Percentiles rank a stretch among this genome's conserved stretches.
phyloP scores from a whole-genome alignment of 345 rosid species.

The Rhodomyrtus tomentosa region DNA sequence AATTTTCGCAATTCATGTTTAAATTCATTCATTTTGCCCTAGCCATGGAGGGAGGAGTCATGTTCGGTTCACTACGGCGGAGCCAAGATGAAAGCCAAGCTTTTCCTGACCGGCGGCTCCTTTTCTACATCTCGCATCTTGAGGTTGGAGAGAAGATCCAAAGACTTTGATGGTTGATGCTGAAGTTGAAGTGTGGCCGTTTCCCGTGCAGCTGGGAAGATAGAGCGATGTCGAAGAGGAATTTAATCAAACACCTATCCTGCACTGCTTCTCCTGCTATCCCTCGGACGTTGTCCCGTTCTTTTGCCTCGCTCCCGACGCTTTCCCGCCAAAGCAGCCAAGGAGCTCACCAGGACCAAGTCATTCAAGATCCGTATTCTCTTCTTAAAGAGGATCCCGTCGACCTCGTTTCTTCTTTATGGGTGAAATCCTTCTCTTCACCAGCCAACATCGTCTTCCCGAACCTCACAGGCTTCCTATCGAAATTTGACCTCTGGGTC shows the following conservation, averaged over 20 bases:
- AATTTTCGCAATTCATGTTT: too few relatives aligned
- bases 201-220: background rate
- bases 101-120: background rate
- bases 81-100: background rate
- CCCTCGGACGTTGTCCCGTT: background rate
- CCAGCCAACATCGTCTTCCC: conserved; percentile 37
- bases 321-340: background rate
- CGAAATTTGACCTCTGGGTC: conserved; percentile 87
- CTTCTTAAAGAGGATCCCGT: conserved; percentile 80
- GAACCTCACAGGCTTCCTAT: conserved; percentile 77
- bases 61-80: too few relatives aligned
- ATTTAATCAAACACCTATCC: conserved; percentile 41
- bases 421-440: conserved; percentile 91
- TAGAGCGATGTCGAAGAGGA: conserved; percentile 29
- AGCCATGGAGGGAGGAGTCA: too few relatives aligned
- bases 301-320: conserved; percentile 23
- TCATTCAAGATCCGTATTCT: conserved; percentile 24
- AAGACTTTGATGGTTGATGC: background rate
- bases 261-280: conserved; percentile 1
- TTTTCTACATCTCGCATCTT: background rate
- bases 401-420: conserved; percentile 62
- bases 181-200: background rate
- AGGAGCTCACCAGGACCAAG: conserved; percentile 3
- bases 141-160: background rate
- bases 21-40: too few relatives aligned